A percentile compares a stretch with the other conserved stretches of the same genome.
Evolutionary conservation across 345 rosid genomes (phyloP).

Genomic region (Euphorbia pulcherrima): DNA sequence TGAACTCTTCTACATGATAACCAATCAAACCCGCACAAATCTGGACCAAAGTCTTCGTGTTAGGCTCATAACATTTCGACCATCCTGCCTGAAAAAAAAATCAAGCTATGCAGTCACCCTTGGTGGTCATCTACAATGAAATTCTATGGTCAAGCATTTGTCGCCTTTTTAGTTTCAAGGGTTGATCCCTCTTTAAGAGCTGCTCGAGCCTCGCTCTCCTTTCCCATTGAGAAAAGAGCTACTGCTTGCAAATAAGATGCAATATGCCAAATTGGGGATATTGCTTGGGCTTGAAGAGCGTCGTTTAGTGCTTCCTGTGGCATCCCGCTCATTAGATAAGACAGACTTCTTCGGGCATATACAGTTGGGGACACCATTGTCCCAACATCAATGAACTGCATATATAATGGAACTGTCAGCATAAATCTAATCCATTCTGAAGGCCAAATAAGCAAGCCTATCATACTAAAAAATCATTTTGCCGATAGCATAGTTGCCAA

Average conservation of each 20-base stretch:
- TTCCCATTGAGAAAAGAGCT: slow-evolving; percentile 57
- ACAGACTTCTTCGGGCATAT: slow-evolving; percentile 67
- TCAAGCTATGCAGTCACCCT: slow-evolving; percentile 14
- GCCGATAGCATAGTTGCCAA: no score
- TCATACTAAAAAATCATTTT: slow-evolving; percentile 1
- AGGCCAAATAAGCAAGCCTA: neutral
- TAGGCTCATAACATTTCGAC: no score
- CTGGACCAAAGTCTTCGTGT: slow-evolving; percentile 12
- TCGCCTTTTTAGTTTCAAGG: slow-evolving; percentile 51
- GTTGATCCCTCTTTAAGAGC: slow-evolving; percentile 66
- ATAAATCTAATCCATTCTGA: neutral
- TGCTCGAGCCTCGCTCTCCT: slow-evolving; percentile 63
- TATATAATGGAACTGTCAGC: slow-evolving; percentile 19
- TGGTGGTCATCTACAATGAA: slow-evolving; percentile 14
- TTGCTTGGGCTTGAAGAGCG: slow-evolving; percentile 67
- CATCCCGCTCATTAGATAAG: slow-evolving; percentile 63
- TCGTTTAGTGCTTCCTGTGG: slow-evolving; percentile 71
- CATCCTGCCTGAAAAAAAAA: no score
- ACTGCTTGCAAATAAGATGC: slow-evolving; percentile 75
- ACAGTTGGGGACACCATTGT: slow-evolving; percentile 74
- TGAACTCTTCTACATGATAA: no score
- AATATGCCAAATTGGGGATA: slow-evolving; percentile 70
- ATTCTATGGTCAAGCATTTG: slow-evolving; percentile 17
- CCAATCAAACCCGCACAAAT: no score
- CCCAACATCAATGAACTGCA: slow-evolving; percentile 70